Evolutionary conservation across 192 early-diverging fungal genomes (phyloP), one percentile per base, ranked within the genome.

Genomic region (Oehlia diaphana): DNA sequence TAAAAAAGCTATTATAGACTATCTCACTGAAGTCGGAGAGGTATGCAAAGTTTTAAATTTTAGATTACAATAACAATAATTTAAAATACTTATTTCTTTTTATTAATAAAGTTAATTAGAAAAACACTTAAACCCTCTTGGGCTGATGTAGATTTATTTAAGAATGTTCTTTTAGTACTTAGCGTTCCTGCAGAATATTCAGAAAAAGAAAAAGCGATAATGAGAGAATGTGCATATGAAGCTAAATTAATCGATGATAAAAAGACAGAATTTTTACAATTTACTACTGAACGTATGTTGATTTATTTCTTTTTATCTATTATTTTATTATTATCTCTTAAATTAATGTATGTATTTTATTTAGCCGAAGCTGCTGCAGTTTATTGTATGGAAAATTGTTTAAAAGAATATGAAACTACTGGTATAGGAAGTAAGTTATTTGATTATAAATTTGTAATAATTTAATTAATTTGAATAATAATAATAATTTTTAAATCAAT

Each of bases 211-310:
- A 76, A 63, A 9, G 74, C 33, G 62, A 63, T 63, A 35, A 64
- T 76, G 74, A 76, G 61, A 35, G 14, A 62, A 44, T 76, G 74
- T 39, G 47, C 47, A 28, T 62, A 28, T n/a, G 5, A 76, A 0
- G 74, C 74, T n/a, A 47, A 64, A 19, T 49, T 76, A 44, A 64
- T 76, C 1, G 21, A 5, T 12, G 26, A 63, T 13, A 19, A n/a
- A 35, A 12, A 37, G 10, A 63, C 63, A 14, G 31, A 63, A 26
- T 63, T 63, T 35, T 37, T 64, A 35, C 28, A 63, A 64, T 76
- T 76, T 14, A 76, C 63, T 16, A 63, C 74, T 44, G 74, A 76
- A 63, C 74, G 74, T 76, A 76, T n/a, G 74, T 33, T 35, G 53
- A 58, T 58, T 58, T 4, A 16, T 58, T 58, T 26, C 26, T 58